Evolutionary conservation across 352 stramenopile genomes (phyloP), one percentile per base, ranked within the genome.

Genomic region (Globisporangium okanoganense): DNA sequence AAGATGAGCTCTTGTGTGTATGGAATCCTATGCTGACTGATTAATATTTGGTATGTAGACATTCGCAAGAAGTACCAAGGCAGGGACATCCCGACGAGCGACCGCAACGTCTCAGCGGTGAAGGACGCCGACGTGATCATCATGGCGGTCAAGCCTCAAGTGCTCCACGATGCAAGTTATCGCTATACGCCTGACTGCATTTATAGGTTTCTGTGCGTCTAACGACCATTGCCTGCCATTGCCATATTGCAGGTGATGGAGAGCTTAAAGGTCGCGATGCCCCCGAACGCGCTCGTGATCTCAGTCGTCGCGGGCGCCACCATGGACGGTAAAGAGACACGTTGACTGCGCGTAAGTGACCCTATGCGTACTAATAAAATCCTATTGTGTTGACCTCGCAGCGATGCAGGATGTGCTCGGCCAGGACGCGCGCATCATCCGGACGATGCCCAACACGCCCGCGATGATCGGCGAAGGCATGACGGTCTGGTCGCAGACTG

Each of bases 361-460:
- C 20, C 4, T 29, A 3, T 18, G 38, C 18, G 29, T 53, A 25
- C 1, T 50, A 9, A 40, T 9, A 20, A 24, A 43, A 22, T 12
- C 36, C 13, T 27, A 25, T 10, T 20, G 5, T 31, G 4, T 24
- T 9, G 16, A 3, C 9, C 2, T 20, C 22, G 5, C 48, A 76
- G 69, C 73, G 16, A 76, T 95, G 59, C 79, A 94, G 40, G 57
- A 62, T 0, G 70, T 79, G 14, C 69, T 87, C 7, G 80, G 87
- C 1, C 65, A 85, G 16, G 61, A 84, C 31, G 91, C 85, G 14
- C 82, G 72, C 33, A 71, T 99, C 64, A 96, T 97, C 47, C 88
- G 95, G 27, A 92, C 72, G 47, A 99, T 99, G 96, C 96, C 96
- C 2, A 99, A 99, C 70, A 99, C 96, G 7, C 96, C 96, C 4